Base-by-base conservation (phyloP, 2,329 filamentous ascomycete species). In the Aspergillus sp. region DNA sequence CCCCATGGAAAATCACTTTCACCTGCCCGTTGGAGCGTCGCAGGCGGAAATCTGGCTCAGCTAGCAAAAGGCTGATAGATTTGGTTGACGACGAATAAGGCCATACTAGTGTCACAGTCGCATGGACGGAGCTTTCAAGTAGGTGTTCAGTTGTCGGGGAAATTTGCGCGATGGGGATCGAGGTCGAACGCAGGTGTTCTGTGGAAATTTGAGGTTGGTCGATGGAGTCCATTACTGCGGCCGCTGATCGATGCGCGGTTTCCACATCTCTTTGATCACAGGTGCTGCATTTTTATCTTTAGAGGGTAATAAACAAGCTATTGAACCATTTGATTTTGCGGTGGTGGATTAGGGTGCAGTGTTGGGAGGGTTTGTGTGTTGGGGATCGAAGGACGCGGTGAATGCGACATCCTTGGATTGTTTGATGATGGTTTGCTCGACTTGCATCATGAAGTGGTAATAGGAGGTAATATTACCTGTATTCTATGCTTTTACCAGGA, bases 51-150 rank as follows among this genome's bases (percentile, higher is more conserved):
- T 96, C 89, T 37, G 83, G 82, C 57, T 96, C 90, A 37, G 87
- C 87, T 30, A 97, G 78, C 13, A 94, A 78, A 40, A 96, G 83
- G 27, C 88, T 85, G 53, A 90, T 78, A 33, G 82, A 82, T 42
- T 78, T 79, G 28, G 79, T 85, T 27, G 88, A 81, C 19, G 85
- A 86, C 51, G 87, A 95, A 66, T 88, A 96, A 0, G 91, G 91
- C 90, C 91, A 97, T 45, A 88, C 83, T 31, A 97, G 81, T 7
- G 89, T 91, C 19, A 96, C 81, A 11, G 86, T 74, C 33, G 87
- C 90, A 45, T 80, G 77, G 29, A 95, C 56, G 28, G 61, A 65
- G 38, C 56, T 56, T 26, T 56, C 43, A 11, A 53, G 39, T n/a
- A 50, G 36, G 27, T 53, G 26, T 11, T 64, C 55, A 36, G 64